Evolutionary conservation across 192 early-diverging fungal genomes (phyloP).

Genomic region (Coemansia sp.): DNA sequence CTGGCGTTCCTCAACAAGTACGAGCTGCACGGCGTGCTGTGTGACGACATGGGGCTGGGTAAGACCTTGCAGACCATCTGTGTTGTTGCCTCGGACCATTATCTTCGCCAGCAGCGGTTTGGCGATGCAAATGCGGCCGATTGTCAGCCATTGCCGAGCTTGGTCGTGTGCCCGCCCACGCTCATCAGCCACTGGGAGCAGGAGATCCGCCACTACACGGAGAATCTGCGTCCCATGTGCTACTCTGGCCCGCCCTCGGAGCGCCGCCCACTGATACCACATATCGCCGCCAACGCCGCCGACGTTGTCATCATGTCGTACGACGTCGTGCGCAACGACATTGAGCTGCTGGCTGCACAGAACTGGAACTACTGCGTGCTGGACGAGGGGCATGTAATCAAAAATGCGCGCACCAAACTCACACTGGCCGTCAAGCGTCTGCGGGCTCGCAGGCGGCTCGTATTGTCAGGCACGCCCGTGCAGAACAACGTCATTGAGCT

Average conservation of each 20-base stretch:
- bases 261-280: conserved; percentile 63
- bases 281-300: conserved; percentile 43
- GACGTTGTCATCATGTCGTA: conserved; percentile 96
- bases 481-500: conserved; percentile 98
- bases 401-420: conserved; percentile 91
- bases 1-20: conserved; percentile 96
- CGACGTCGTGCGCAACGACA: conserved; percentile 95
- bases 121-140: conserved; percentile 60
- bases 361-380: conserved; percentile 95
- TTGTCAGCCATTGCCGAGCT: conserved; percentile 70
- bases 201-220: conserved; percentile 82
- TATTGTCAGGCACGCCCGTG: conserved; percentile 97
- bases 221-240: conserved; percentile 73
- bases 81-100: conserved; percentile 89
- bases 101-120: conserved; percentile 63
- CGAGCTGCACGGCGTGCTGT: conserved; percentile 95
- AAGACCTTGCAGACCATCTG: conserved; percentile 98
- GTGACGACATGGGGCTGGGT: conserved; percentile 99
- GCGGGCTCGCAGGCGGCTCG: conserved; percentile 82
- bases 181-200: conserved; percentile 95
- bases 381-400: conserved; percentile 98
- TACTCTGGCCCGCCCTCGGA: conserved; percentile 86
- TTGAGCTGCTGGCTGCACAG: conserved; percentile 70
- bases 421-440: conserved; percentile 92
- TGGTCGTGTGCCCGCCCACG: conserved; percentile 96